Conservation (phyloP, 176 grass and related monocot species). For the Chrysopogon serrulatus region DNA sequence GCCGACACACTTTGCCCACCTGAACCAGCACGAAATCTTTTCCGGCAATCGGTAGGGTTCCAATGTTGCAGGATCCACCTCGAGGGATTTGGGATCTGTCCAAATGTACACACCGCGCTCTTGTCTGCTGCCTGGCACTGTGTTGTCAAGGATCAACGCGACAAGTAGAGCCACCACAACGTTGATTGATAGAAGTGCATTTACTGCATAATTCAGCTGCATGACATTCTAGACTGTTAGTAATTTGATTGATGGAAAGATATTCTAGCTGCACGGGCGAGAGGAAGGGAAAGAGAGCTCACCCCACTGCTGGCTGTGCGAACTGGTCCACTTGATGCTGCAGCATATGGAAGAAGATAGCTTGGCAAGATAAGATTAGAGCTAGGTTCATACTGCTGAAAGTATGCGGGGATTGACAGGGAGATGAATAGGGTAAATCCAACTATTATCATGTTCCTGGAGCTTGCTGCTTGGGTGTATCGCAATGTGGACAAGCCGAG, state of each 20-base stretch:
- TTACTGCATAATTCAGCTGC: constrained; percentile 88
- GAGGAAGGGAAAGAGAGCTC: neutral
- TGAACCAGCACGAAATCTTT: constrained; percentile 75
- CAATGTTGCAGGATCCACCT: constrained; percentile 61
- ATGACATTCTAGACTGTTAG: neutral
- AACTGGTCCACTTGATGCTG: constrained; percentile 83
- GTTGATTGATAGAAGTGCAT: constrained; percentile 84
- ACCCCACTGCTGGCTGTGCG: constrained; percentile 57
- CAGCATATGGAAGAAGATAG: constrained; percentile 83
- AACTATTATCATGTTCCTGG: constrained; percentile 99
- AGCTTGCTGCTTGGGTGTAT: constrained; percentile 91
- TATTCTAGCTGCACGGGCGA: neutral
- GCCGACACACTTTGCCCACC: constrained; percentile 75
- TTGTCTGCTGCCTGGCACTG: constrained; percentile 79
- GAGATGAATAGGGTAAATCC: constrained; percentile 98
- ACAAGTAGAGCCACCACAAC: constrained; percentile 90
- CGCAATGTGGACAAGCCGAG: constrained; percentile 81
- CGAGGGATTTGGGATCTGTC: constrained; percentile 66
- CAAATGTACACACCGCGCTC: constrained; percentile 97
- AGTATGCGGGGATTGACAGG: constrained; percentile 75
- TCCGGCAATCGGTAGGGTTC: constrained; percentile 76
- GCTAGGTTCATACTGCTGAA: constrained; percentile 85
- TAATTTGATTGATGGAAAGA: neutral
- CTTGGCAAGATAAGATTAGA: constrained; percentile 80
- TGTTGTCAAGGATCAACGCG: constrained; percentile 85